A percentile compares a stretch with the other conserved stretches of the same genome.
Evolutionary conservation across 208 protist genomes (phyloP).

Genomic region (Trypanosomatidae sp.): DNA sequence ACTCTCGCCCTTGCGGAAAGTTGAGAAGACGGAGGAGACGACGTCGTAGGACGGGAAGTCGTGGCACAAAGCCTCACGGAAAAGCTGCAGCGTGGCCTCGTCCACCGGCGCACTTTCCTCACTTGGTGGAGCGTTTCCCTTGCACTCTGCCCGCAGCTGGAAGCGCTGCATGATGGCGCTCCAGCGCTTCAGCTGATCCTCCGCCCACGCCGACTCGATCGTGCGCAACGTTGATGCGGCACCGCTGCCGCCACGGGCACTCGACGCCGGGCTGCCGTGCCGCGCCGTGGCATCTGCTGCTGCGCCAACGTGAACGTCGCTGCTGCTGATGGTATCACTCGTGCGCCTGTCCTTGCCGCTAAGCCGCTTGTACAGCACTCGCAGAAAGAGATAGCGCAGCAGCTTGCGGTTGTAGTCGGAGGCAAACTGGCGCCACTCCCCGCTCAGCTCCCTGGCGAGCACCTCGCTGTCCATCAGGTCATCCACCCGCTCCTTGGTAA

Average conservation of each 20-base stretch:
- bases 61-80: slow-evolving; percentile 11
- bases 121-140: neutral
- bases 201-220: slow-evolving; percentile 18
- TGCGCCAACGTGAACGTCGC: too few relatives aligned
- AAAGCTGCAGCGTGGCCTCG: too few relatives aligned
- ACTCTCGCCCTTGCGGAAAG: slow-evolving; percentile 9
- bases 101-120: neutral
- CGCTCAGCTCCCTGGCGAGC: slow-evolving; percentile 23
- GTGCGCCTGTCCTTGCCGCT: neutral
- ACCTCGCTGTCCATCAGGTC: slow-evolving; percentile 21
- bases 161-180: too few relatives aligned
- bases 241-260: neutral
- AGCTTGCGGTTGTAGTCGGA: slow-evolving; percentile 23
- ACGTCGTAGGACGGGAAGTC: slow-evolving; percentile 15
- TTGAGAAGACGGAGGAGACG: slow-evolving; percentile 1
- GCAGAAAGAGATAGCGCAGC: slow-evolving; percentile 27
- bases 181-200: slow-evolving; percentile 15
- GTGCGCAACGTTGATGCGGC: neutral
- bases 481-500: slow-evolving; percentile 20
- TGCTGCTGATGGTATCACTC: too few relatives aligned
- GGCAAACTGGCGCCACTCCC: slow-evolving; percentile 20
- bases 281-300: neutral
- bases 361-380: slow-evolving; percentile 7
- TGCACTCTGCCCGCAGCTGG: too few relatives aligned
- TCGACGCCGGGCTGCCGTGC: neutral